Percentiles rank a stretch among this genome's conserved stretches.
phyloP scores from a whole-genome alignment of 2,329 filamentous ascomycete genomes.

The Ilyonectria robusta region DNA sequence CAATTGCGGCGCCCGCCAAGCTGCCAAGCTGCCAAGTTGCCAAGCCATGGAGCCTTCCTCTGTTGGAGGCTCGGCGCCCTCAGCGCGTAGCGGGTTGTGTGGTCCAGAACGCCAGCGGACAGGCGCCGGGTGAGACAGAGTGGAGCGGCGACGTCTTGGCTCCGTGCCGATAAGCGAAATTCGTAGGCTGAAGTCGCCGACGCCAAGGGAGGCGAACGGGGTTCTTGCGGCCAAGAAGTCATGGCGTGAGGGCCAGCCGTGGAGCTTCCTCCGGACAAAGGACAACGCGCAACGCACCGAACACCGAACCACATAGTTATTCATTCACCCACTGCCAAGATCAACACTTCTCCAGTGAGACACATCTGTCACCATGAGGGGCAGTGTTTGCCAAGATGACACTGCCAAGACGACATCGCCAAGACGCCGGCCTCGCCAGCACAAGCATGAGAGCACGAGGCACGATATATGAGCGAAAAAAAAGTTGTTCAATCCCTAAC shows the following conservation, averaged over 20 bases:
- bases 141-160: conserved; percentile 38
- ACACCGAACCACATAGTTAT: no score
- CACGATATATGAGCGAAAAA: neutral
- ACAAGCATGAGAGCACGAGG: neutral
- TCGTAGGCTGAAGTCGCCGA: neutral
- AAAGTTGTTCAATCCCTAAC: conserved; percentile 16
- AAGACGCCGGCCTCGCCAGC: conserved; percentile 6
- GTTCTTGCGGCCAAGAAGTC: neutral
- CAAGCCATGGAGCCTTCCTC: no score
- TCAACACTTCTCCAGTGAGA: neutral
- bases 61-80: no score
- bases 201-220: conserved; percentile 14
- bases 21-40: neutral
- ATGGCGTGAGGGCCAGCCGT: conserved; percentile 11
- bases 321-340: neutral
- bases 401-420: conserved; percentile 8
- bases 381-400: conserved; percentile 12
- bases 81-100: no score
- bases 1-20: neutral
- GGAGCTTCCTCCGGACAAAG: neutral
- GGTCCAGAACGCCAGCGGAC: neutral
- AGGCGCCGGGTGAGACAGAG: conserved; percentile 5
- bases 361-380: conserved; percentile 3
- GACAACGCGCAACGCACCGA: neutral
- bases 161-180: conserved; percentile 46